Base-by-base conservation (phyloP, 1,284 basidiomycete species). In the Cryptococcus sp. region DNA sequence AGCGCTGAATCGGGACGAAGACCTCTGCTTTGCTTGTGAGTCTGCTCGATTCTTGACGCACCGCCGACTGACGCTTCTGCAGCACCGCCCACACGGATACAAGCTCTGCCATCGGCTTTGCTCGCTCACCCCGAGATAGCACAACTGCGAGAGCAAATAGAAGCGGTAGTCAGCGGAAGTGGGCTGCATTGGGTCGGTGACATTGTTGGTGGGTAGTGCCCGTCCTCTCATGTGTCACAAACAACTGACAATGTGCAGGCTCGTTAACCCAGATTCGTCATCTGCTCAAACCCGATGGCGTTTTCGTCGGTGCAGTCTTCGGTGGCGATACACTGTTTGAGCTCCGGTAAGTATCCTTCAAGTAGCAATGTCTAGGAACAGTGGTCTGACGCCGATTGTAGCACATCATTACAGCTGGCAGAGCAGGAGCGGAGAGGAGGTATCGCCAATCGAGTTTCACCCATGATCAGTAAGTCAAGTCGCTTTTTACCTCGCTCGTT, bases 141-240 rank as follows among this genome's bases (percentile, higher is more conserved):
- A 15, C 84, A 82, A 5, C 23, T 67, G 40, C 50, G 39, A 13
- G 85, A 89, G 59, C 90, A 89, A 20, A 88, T 95, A 73, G 95
- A 99, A 73, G 92, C 91, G 42, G 86, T 99, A 47, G 87, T 98
- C 35, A 94, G 91, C 16, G 93, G 90, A 69, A 83, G 96, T 3
- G 89, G 88, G 57, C 82, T 99, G 54, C 96, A 99, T 70, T 99
- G 96, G 96, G 87, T 97, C 10, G 99, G 99, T 69, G 96, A 99
- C 79, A 84, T 99, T 15, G 95, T 94, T 60, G 92, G 91, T 90
- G 46, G 43, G 81, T 60, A 45, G 22, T 45, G 42, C 8, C n/a
- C 16, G 16, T 47, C 16, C 19, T 40, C n/a, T 50, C 19, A 8
- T 6, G 23, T 19, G 17, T 45, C 25, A 10, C 16, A 20, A 16